phyloP scores from a whole-genome alignment of 1,284 basidiomycete species.

The Cryptococcus sp. region DNA sequence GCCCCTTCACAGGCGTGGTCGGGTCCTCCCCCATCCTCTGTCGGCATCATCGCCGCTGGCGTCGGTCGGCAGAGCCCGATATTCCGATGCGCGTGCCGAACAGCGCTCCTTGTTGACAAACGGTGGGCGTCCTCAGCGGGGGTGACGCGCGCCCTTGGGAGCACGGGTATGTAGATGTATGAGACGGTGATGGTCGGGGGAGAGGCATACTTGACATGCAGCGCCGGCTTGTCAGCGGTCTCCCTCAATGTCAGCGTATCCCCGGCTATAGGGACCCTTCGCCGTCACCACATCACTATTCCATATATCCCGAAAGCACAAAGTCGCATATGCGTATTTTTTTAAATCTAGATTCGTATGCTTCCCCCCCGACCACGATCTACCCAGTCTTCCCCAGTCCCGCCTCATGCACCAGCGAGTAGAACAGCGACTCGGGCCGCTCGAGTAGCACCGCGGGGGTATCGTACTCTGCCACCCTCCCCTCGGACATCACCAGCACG shows the following conservation, averaged over 20 bases:
- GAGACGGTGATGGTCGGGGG: constrained; percentile 15
- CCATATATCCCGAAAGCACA: neutral
- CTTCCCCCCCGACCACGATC: neutral
- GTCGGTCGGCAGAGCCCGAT: constrained; percentile 8
- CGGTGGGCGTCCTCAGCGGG: constrained; percentile 8
- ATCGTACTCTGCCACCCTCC: constrained; percentile 71
- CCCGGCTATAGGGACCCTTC: no score
- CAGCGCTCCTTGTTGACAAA: constrained; percentile 9
- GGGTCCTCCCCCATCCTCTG: constrained; percentile 36
- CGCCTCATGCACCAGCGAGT: constrained; percentile 26
- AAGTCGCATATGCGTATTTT: no score
- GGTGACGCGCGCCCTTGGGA: constrained; percentile 20
- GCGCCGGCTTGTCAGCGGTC: neutral
- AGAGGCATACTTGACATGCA: constrained; percentile 14
- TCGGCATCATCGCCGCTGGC: constrained; percentile 8
- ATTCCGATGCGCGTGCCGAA: constrained; percentile 7
- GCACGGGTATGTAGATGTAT: constrained; percentile 16
- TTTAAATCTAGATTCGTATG: neutral
- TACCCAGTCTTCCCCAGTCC: constrained; percentile 17
- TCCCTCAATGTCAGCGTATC: no score
- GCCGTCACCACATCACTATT: neutral
- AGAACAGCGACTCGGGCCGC: constrained; percentile 31
- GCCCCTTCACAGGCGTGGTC: constrained; percentile 19
- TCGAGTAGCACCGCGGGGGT: constrained; percentile 62
- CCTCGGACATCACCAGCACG: constrained; percentile 77